Evolutionary conservation across 305 asterid genomes (phyloP), one percentile per base, ranked within the genome.

Genomic region (Nicotiana rustica): DNA sequence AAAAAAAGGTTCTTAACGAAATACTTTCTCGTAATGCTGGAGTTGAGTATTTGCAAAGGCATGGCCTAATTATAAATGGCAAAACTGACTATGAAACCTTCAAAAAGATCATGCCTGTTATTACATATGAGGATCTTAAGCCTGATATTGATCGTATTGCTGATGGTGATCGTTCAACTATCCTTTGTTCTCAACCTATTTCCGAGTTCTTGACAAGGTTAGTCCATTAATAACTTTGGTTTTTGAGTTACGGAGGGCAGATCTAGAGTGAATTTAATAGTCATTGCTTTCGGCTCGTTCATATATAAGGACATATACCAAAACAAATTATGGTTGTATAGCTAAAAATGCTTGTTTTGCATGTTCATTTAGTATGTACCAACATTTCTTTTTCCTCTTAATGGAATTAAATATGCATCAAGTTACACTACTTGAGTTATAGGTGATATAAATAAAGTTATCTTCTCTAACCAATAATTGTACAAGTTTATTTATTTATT

Each of bases 121-220:
- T 84, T 0, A 41, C 56, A 0, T 84, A 84, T 31, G 79, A 84
- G n/a, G 84, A 84, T 66, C 41, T 84, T 44, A 57, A 81, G 19
- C 80, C 66, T 25, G 64, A 65, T 68, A 56, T 84, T 14, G 76
- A 81, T 19, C 84, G 87, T 25, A 81, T 84, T 1, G 82, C 85
- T 18, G 56, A 84, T 67, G 84, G 87, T 5, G 87, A 84, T 21
- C 56, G 79, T 57, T 81, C 87, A 0, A 1, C 71, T 10, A 81
- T 84, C 29, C 10, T 84, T 25, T 47, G 77, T 10, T 62, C 84
- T 10, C 66, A 76, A 14, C 85, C 85, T 10, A 67, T 84, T 41
- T 67, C 84, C 2, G 86, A 73, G 25, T 35, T 84, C 61, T 19
- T 84, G 10, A 71, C 49, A 77, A 84, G 86, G 86, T 80, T 61